Evolutionary conservation across 2,329 filamentous ascomycete species (phyloP).

Genomic region (Trichoderma harzianum): DNA sequence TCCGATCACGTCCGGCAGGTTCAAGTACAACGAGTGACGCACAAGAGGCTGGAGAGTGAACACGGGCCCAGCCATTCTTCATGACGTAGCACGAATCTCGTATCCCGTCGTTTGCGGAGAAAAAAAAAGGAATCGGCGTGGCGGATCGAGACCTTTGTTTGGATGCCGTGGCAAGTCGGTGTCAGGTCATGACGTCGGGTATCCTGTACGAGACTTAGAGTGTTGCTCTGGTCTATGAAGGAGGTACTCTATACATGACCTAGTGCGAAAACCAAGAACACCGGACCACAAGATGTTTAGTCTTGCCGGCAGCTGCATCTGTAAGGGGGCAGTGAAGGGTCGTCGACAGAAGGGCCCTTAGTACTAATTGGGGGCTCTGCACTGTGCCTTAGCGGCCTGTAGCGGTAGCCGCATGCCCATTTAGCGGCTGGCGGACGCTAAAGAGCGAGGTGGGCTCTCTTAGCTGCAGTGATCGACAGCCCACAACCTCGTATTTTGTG

Average conservation of each 20-base stretch:
- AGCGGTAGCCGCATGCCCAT: neutral
- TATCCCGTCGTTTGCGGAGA: conserved; percentile 18
- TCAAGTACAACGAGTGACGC: neutral
- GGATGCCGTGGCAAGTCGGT: conserved; percentile 5
- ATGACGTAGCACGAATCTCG: conserved; percentile 26
- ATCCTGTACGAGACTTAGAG: neutral
- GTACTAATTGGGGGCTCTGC: neutral
- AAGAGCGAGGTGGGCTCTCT: neutral
- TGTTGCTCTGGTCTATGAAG: fast-evolving
- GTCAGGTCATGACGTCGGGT: neutral
- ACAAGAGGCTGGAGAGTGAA: conserved; percentile 11
- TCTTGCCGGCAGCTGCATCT: conserved; percentile 6
- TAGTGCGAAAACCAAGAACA: neutral
- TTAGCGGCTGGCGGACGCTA: conserved; percentile 15
- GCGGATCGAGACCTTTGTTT: neutral
- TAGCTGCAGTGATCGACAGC: conserved; percentile 12
- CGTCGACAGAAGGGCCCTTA: neutral
- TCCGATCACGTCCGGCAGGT: neutral
- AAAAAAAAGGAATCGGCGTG: neutral
- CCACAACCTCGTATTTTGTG: conserved; percentile 17
- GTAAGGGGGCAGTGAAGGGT: neutral
- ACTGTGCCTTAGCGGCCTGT: neutral
- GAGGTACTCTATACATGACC: neutral
- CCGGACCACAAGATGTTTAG: neutral
- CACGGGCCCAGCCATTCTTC: neutral